A percentile compares a stretch with the other conserved stretches of the same genome.
phyloP scores from a whole-genome alignment of 768 basidiomycete genomes.

The Sporobolomyces roseus region DNA sequence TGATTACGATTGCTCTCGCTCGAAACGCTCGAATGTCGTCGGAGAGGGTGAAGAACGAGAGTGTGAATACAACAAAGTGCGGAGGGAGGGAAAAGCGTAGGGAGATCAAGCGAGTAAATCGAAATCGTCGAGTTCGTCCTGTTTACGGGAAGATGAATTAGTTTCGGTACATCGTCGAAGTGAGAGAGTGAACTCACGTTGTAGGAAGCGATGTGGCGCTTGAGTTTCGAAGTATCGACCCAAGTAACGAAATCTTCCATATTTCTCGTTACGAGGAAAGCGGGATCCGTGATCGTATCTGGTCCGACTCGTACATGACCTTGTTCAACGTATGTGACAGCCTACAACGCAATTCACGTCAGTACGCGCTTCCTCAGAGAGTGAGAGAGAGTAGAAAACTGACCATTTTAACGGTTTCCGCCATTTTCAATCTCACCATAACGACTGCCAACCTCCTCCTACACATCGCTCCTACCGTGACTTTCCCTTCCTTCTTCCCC shows the following conservation, averaged over 20 bases:
- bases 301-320: slow-evolving; percentile 97
- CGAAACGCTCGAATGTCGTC: too few species aligned
- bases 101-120: slow-evolving; percentile 55
- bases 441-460: slow-evolving; percentile 85
- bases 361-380: not conserved
- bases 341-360: slow-evolving; percentile 55
- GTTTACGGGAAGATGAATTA: not conserved
- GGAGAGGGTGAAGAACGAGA: too few species aligned
- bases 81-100: not conserved
- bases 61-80: not conserved
- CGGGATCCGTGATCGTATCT: slow-evolving; percentile 91
- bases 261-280: slow-evolving; percentile 87
- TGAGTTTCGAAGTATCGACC: slow-evolving; percentile 96
- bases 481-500: slow-evolving; percentile 63
- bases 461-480: slow-evolving; percentile 93
- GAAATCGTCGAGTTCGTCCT: slow-evolving; percentile 80
- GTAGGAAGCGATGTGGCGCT: slow-evolving; percentile 90
- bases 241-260: slow-evolving; percentile 99
- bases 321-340: slow-evolving; percentile 94
- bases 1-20: too few species aligned
- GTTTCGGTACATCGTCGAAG: too few species aligned
- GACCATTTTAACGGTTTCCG: slow-evolving; percentile 88
- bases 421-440: slow-evolving; percentile 81
- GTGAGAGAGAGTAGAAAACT: slow-evolving; percentile 5
- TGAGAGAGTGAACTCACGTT: slow-evolving; percentile 74